phyloP scores from a whole-genome alignment of 2,329 filamentous ascomycete species.

The Alternaria viburni region DNA sequence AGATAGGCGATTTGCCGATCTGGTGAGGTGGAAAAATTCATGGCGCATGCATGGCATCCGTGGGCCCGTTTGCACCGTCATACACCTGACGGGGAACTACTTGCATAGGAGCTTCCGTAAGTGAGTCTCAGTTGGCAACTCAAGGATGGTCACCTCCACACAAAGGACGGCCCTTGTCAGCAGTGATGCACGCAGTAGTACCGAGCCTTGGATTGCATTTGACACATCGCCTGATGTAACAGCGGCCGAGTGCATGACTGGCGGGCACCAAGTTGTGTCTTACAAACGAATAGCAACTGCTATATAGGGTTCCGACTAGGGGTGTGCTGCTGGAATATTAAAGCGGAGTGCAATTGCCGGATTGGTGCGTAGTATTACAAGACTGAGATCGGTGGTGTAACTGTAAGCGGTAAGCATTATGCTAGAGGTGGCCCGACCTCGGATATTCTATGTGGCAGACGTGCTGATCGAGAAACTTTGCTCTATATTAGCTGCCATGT shows the following conservation, averaged over 20 bases:
- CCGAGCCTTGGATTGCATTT: constrained; percentile 16
- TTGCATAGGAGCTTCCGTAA: constrained; percentile 8
- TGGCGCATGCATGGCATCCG: constrained; percentile 18
- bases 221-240: constrained; percentile 24
- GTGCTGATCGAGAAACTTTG: constrained; percentile 23
- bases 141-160: background rate
- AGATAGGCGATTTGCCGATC: constrained; percentile 22
- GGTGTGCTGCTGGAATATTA: constrained; percentile 19
- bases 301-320: constrained; percentile 22
- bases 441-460: constrained; percentile 17
- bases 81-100: constrained; percentile 18
- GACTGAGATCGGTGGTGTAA: constrained; percentile 31
- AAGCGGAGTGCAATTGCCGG: constrained; percentile 24
- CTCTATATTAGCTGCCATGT: constrained; percentile 32
- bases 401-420: constrained; percentile 32
- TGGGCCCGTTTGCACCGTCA: constrained; percentile 20
- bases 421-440: constrained; percentile 30
- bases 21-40: constrained; percentile 14
- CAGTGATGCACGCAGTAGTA: constrained; percentile 16
- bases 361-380: constrained; percentile 27
- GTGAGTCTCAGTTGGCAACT: constrained; percentile 2
- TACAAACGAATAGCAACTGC: constrained; percentile 18
- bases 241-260: constrained; percentile 19
- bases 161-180: constrained; percentile 12
- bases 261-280: constrained; percentile 17